These are phyloP conservation scores for Amylostereum chailletii DNA, from an alignment of 1,284 basidiomycete species.

Conservation along the genomic window DNA sequence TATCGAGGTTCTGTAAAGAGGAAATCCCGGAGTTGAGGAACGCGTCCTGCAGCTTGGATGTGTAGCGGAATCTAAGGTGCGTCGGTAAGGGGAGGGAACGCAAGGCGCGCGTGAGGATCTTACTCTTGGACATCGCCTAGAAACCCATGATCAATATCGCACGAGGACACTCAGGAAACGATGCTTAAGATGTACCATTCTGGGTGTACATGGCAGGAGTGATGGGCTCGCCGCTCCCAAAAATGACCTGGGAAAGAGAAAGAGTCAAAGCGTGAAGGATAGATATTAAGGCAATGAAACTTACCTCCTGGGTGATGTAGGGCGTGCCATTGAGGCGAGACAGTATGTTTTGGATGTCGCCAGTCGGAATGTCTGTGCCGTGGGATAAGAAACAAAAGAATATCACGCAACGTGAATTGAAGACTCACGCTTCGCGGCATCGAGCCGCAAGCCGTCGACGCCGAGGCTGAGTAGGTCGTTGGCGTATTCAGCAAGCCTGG, in stretches of 20 bases:
- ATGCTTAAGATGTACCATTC: constrained; percentile 27
- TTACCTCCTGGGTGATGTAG: constrained; percentile 50
- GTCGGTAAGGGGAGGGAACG: not conserved
- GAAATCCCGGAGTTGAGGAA: constrained; percentile 46
- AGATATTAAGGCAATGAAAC: not conserved
- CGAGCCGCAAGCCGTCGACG: constrained; percentile 54
- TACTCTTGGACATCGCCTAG: constrained; percentile 59
- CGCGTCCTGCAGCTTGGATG: constrained; percentile 37
- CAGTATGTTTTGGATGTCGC: constrained; percentile 45
- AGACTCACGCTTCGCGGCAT: constrained; percentile 55
- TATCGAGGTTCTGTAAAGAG: constrained; percentile 45
- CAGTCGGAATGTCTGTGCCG: constrained; percentile 38
- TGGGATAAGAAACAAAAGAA: not conserved
- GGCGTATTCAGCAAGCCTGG: constrained; percentile 42
- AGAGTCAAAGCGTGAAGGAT: not conserved
- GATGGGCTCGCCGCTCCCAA: constrained; percentile 40
- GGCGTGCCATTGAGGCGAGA: constrained; percentile 30
- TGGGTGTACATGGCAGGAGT: constrained; percentile 44
- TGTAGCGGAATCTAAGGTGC: constrained; percentile 50
- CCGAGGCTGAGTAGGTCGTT: constrained; percentile 57
- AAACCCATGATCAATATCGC: not conserved
- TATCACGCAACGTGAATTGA: not conserved
- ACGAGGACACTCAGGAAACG: not conserved
- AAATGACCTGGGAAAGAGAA: constrained; percentile 27
- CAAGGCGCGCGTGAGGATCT: constrained; percentile 9